These are phyloP conservation scores for Pseudopyricularia cyperi DNA, from an alignment of 2,329 filamentous ascomycete genomes.

Conservation along the genomic window DNA sequence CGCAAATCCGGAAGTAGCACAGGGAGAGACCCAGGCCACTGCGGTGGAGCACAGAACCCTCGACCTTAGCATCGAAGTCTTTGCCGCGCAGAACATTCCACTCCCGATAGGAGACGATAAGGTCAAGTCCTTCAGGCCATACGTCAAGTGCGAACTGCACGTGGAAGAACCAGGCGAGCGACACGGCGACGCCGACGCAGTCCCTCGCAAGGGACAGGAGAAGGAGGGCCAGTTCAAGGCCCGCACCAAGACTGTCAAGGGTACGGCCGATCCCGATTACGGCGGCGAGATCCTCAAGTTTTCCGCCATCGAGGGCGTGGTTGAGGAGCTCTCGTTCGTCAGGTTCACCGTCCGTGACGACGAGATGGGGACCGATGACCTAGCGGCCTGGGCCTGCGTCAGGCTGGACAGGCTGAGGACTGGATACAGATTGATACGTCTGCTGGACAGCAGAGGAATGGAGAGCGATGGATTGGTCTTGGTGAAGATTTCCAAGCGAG, in stretches of 20 bases:
- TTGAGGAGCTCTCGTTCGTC: conserved; percentile 60
- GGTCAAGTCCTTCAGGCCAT: conserved; percentile 54
- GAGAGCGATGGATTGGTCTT: conserved; percentile 54
- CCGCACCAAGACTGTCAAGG: conserved; percentile 42
- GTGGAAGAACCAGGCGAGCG: conserved; percentile 40
- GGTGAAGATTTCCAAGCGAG: conserved; percentile 34
- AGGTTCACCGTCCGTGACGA: conserved; percentile 83
- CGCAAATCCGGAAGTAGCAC: conserved; percentile 16
- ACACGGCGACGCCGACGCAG: conserved; percentile 21
- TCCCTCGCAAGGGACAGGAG: conserved; percentile 27
- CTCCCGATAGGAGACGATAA: conserved; percentile 41
- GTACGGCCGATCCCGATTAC: conserved; percentile 46
- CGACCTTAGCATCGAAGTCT: conserved; percentile 58
- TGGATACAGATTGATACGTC: conserved; percentile 66
- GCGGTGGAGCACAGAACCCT: conserved; percentile 43
- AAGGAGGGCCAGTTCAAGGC: conserved; percentile 42
- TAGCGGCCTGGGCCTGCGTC: conserved; percentile 83
- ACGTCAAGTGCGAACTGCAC: conserved; percentile 75
- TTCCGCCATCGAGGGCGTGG: conserved; percentile 36
- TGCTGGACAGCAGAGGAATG: conserved; percentile 57
- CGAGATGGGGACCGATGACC: conserved; percentile 61
- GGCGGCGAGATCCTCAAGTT: conserved; percentile 45
- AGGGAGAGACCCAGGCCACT: conserved; percentile 8
- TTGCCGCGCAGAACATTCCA: conserved; percentile 65
- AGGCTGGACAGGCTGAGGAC: conserved; percentile 65